Evolutionary conservation across 495 filamentous ascomycete genomes (phyloP).

Genomic region (Penicillium egyptiacum): DNA sequence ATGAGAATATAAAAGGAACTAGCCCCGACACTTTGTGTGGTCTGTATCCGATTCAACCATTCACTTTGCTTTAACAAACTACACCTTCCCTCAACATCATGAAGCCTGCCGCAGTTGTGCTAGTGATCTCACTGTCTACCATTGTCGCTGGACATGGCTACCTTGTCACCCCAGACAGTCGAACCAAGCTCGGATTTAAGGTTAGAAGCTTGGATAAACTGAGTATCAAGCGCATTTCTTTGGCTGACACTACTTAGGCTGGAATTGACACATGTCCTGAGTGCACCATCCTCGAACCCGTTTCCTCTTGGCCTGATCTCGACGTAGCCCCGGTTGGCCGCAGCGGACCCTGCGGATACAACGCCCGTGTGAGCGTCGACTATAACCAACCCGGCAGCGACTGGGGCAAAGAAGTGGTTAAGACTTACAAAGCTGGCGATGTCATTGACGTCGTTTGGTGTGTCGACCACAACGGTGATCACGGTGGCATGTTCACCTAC

Average conservation of each 20-base stretch:
- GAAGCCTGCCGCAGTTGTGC: neutral
- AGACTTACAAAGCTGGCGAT: constrained; percentile 47
- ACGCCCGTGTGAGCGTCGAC: constrained; percentile 54
- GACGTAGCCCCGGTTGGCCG: constrained; percentile 47
- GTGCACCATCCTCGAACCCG: constrained; percentile 59
- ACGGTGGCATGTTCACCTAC: constrained; percentile 60
- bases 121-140: neutral
- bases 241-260: constrained; percentile 30
- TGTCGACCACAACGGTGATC: constrained; percentile 59
- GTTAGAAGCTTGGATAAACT: constrained; percentile 23
- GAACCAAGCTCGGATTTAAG: constrained; percentile 48
- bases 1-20: neutral
- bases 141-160: constrained; percentile 43
- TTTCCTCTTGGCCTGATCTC: constrained; percentile 52
- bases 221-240: neutral
- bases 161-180: constrained; percentile 45
- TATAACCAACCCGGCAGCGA: constrained; percentile 50
- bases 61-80: neutral
- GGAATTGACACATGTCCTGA: constrained; percentile 55
- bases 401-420: constrained; percentile 49
- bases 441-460: constrained; percentile 57
- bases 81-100: neutral
- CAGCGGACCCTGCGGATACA: constrained; percentile 57
- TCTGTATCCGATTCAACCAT: neutral
- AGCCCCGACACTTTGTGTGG: neutral